phyloP scores from a whole-genome alignment of 805 yeast species.

The Saccharomycopsis sp. region DNA sequence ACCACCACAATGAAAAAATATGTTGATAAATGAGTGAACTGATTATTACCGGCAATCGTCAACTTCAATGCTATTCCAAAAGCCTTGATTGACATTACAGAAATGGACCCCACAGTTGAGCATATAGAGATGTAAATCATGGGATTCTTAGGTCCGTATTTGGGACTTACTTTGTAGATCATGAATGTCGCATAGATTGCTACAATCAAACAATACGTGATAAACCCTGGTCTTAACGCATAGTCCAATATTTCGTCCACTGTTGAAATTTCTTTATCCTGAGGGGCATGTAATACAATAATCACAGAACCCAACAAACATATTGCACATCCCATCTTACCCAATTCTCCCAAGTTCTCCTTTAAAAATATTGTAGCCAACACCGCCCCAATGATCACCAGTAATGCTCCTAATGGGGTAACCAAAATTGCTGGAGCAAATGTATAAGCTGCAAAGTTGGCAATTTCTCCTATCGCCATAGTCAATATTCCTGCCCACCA shows the following conservation, averaged over 20 bases:
- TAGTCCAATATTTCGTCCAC: constrained; percentile 81
- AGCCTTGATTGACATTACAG: constrained; percentile 89
- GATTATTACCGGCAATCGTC: constrained; percentile 79
- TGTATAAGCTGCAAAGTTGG: constrained; percentile 91
- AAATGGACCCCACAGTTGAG: constrained; percentile 82
- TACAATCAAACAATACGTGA: constrained; percentile 60
- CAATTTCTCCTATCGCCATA: constrained; percentile 87
- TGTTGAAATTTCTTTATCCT: constrained; percentile 83
- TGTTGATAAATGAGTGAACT: constrained; percentile 78
- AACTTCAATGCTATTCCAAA: constrained; percentile 87
- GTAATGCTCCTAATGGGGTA: constrained; percentile 85
- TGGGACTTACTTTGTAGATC: constrained; percentile 80
- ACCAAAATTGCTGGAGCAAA: constrained; percentile 92
- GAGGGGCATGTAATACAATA: constrained; percentile 87
- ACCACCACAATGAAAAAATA: constrained; percentile 76
- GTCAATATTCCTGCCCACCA: constrained; percentile 94
- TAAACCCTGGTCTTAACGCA: constrained; percentile 72
- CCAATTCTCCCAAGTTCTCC: constrained; percentile 81
- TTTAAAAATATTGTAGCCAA: constrained; percentile 77
- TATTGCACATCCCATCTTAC: constrained; percentile 89
- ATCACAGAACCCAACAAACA: constrained; percentile 84
- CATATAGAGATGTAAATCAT: constrained; percentile 87
- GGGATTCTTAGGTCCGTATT: constrained; percentile 73
- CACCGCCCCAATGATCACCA: constrained; percentile 91
- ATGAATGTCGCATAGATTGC: constrained; percentile 62